Base-by-base conservation (phyloP, 2,329 filamentous ascomycete genomes). In the Fusarium sterilihyphosum region DNA sequence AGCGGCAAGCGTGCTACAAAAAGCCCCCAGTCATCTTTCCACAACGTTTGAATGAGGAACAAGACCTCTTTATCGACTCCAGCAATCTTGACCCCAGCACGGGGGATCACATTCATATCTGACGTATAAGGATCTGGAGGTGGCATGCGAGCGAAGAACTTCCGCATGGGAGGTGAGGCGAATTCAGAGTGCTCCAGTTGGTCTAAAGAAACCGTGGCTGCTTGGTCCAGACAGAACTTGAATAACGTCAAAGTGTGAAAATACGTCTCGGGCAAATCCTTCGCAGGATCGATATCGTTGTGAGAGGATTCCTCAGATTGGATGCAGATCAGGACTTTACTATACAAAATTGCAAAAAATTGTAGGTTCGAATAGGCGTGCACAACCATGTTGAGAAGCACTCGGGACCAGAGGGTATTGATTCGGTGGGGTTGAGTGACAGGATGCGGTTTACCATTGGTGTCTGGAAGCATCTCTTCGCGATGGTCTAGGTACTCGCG, bases 401-500 rank as follows among this genome's bases (percentile, higher is more conserved):
- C 13, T 0, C 38, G 46, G n/a, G 62, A 35, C 62, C 31, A 65
- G 11, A 65, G 57, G 1, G 46, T 33, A 22, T 22, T 49, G 10
- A 43, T 33, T 4, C 31, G 11, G 3, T 61, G 5, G 14, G 14
- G 24, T 14, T 33, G 20, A 20, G 7, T 7, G 16, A 20, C 35
- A 16, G 44, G 44, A 18, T 61, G 58, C 8, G 44, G 35, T 1
- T 31, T n/a, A 13, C 58, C 58, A 0, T 52, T n/a, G 12, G 5
- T 46, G 33, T 61, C 58, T 16, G 58, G 57, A 12, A 61, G 17
- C 26, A 61, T 52, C n/a, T 61, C 41, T 22, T 41, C 54, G 1
- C 43, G 63, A 31, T 91, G 89, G 18, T 89, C 86, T 29, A 80
- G 82, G 35, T 76, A 74, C 3, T 88, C 85, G 14, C 76, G 70